Base-by-base conservation (phyloP, 2,329 filamentous ascomycete genomes). In the Pestalotiopsis fici region DNA sequence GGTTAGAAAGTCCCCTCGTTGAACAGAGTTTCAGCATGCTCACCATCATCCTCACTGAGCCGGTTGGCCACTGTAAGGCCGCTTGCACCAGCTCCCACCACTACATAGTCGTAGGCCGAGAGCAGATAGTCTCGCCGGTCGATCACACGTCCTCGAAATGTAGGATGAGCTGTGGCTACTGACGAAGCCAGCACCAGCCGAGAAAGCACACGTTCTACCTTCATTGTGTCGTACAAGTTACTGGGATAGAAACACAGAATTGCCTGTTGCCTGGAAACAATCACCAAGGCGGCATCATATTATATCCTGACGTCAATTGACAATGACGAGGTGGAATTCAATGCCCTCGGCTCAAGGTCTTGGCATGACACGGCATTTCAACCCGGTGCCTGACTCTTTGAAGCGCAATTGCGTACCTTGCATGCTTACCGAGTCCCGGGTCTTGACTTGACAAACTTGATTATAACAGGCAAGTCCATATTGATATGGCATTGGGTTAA, bases 1-100 rank as follows among this genome's bases (percentile, higher is more conserved):
- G 1, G 2, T 63, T 28, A 63, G 43, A 3, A 50, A 12, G 25
- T 50, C n/a, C 27, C 25, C 12, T 2, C 7, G 7, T 9, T 47
- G 15, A 3, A 23, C 13, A 23, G 11, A 31, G 37, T 50, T 50
- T 63, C 15, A 83, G 21, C 77, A 4, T 72, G 71, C 31, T 78
- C 72, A 55, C 77, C 70, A 3, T 66, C 61, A 55, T 76, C 55
- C 62, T 74, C 72, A 6, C 72, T 71, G 18, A 77, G 59, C 12
- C 75, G 69, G 39, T 74, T 76, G 2, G 74, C 74, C 47, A 76
- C 67, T 1, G 74, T 72, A 1, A 75, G 69, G 4, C 74, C 74
- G 13, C 73, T 71, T 39, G 75, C 71, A 7, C 75, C 75, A 11
- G 71, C 72, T 9, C 75, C 74, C 15, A 75, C 66, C 18, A 76